A percentile compares a stretch with the other conserved stretches of the same genome.
These are phyloP conservation scores for Aspergillus glaucus DNA, from an alignment of 2,329 filamentous ascomycete genomes.

Conservation along the genomic window DNA sequence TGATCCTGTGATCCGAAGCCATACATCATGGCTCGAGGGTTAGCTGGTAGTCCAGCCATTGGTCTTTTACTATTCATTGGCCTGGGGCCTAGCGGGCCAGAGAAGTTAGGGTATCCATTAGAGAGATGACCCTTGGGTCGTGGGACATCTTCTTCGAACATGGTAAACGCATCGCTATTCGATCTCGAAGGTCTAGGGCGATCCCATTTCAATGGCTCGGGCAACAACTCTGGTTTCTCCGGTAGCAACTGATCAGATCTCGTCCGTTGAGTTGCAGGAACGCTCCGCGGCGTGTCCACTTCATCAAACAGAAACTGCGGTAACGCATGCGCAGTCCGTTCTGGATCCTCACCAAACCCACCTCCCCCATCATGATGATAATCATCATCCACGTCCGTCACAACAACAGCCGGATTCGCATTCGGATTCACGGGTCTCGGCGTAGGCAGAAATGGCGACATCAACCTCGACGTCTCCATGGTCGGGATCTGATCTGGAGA, in stretches of 20 bases:
- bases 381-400: conserved; percentile 1
- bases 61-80: conserved; percentile 6
- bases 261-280: conserved; percentile 30
- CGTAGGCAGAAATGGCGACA: conserved; percentile 11
- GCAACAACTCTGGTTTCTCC: conserved; percentile 30
- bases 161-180: conserved; percentile 28
- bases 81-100: conserved; percentile 1
- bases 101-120: conserved; percentile 6
- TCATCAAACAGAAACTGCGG: neutral
- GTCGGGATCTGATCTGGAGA: neutral
- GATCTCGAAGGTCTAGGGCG: conserved; percentile 17
- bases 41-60: conserved; percentile 26
- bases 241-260: conserved; percentile 31
- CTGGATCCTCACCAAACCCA: neutral
- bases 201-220: conserved; percentile 31
- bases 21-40: conserved; percentile 31
- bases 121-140: conserved; percentile 9
- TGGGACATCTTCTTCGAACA: conserved; percentile 30
- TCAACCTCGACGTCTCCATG: conserved; percentile 15
- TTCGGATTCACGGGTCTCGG: conserved; percentile 11
- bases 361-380: conserved; percentile 1
- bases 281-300: conserved; percentile 20
- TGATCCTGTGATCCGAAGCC: conserved; percentile 16
- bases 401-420: neutral
- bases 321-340: neutral